phyloP scores from a whole-genome alignment of 2,329 filamentous ascomycete species.

The Penicillium brasilianum region DNA sequence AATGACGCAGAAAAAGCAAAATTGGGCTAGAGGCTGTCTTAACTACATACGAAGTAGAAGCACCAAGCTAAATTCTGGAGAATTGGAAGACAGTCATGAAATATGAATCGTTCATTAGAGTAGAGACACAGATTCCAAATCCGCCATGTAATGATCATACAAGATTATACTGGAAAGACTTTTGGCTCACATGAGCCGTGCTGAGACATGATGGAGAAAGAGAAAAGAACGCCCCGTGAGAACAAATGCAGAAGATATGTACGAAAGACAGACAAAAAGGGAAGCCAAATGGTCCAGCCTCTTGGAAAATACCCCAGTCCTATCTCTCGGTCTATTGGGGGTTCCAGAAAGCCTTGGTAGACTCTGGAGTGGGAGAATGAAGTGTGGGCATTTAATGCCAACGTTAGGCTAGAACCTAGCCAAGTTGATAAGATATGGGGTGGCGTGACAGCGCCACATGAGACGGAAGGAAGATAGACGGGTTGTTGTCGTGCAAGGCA shows the following conservation, averaged over 20 bases:
- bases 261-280: slow-evolving; percentile 11
- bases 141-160: slow-evolving; percentile 23
- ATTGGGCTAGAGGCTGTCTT: too few species aligned
- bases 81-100: neutral
- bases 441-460: too few species aligned
- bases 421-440: neutral
- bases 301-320: slow-evolving; percentile 13
- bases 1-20: neutral
- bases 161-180: slow-evolving; percentile 19
- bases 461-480: neutral
- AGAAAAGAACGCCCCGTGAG: slow-evolving; percentile 18
- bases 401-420: neutral
- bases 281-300: slow-evolving; percentile 18
- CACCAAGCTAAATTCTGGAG: too few species aligned
- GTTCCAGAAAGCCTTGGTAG: neutral
- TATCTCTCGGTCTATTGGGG: slow-evolving; percentile 7
- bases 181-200: slow-evolving; percentile 14
- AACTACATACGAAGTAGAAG: too few species aligned
- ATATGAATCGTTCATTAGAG: slow-evolving; percentile 22
- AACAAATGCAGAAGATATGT: slow-evolving; percentile 21
- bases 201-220: slow-evolving; percentile 6
- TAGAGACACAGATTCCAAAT: slow-evolving; percentile 16
- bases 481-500: neutral
- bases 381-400: neutral
- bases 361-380: neutral